Evolutionary conservation across 164 flowering plant genomes (phyloP).

Genomic region (Liquidambar formosana): DNA sequence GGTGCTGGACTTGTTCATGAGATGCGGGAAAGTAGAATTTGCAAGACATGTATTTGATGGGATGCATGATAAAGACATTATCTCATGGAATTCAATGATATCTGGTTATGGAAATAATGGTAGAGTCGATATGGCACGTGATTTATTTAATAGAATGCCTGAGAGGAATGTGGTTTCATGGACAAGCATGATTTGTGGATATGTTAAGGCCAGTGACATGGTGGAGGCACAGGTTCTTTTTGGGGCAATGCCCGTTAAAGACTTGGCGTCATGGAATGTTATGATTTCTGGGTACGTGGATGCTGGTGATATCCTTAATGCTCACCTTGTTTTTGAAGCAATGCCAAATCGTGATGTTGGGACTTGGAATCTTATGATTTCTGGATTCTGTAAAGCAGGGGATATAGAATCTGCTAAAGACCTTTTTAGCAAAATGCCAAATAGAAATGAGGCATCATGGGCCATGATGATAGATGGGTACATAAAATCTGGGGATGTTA

Average conservation of each 20-base stretch:
- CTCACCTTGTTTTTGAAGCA: slow-evolving; percentile 24
- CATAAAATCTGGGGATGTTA: slow-evolving; percentile 27
- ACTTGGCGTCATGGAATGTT: slow-evolving; percentile 35
- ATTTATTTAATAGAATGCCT: slow-evolving; percentile 33
- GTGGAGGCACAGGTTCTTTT: slow-evolving; percentile 29
- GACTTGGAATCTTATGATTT: slow-evolving; percentile 42
- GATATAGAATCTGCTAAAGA: slow-evolving; percentile 30
- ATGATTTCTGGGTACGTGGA: slow-evolving; percentile 39
- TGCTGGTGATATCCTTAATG: slow-evolving; percentile 32
- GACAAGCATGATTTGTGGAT: slow-evolving; percentile 42
- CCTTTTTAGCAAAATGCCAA: slow-evolving; percentile 31
- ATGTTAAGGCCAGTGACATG: slow-evolving; percentile 36
- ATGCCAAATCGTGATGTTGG: slow-evolving; percentile 32
- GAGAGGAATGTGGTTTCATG: slow-evolving; percentile 47
- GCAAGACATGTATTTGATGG: slow-evolving; percentile 35
- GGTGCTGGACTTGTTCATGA: slow-evolving; percentile 34
- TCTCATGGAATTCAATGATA: slow-evolving; percentile 50
- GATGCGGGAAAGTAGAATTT: slow-evolving; percentile 28
- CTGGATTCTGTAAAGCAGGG: slow-evolving; percentile 39
- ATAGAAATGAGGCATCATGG: slow-evolving; percentile 36
- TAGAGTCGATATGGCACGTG: slow-evolving; percentile 25
- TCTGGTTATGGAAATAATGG: slow-evolving; percentile 30
- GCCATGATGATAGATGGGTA: slow-evolving; percentile 45
- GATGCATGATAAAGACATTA: slow-evolving; percentile 31
- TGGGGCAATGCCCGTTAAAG: slow-evolving; percentile 33